These are phyloP conservation scores for Eremomyces bilateralis DNA, from an alignment of 495 filamentous ascomycete species.

Conservation along the genomic window DNA sequence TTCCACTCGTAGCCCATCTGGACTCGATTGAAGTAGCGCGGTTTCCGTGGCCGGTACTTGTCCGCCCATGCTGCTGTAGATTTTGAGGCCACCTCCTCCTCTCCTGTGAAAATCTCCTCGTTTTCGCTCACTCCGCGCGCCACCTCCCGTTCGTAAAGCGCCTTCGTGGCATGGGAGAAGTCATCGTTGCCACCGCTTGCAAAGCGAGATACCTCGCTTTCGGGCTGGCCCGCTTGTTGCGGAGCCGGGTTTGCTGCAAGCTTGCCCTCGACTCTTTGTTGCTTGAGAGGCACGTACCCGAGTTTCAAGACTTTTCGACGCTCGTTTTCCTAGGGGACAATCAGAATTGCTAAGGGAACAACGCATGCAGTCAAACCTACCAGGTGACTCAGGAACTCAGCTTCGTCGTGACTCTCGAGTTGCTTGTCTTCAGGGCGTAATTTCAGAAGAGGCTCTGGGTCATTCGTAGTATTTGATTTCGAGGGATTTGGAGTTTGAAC, in stretches of 20 bases:
- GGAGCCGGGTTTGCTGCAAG: constrained; percentile 6
- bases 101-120: constrained; percentile 87
- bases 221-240: constrained; percentile 18
- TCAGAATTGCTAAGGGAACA: background rate
- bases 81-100: constrained; percentile 52
- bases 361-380: constrained; percentile 19
- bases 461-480: constrained; percentile 25
- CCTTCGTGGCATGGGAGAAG: constrained; percentile 78
- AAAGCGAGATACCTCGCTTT: constrained; percentile 43
- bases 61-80: constrained; percentile 60
- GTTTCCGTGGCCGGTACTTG: constrained; percentile 83
- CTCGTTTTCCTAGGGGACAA: constrained; percentile 26
- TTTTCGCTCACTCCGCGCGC: constrained; percentile 81
- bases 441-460: constrained; percentile 52
- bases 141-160: constrained; percentile 79
- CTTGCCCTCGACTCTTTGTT: constrained; percentile 18
- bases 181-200: constrained; percentile 57
- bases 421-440: constrained; percentile 45
- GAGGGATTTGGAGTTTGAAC: too few species aligned
- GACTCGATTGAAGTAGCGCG: constrained; percentile 91
- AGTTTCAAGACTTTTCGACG: constrained; percentile 42
- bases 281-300: constrained; percentile 45
- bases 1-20: constrained; percentile 99
- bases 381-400: constrained; percentile 35
- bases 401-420: constrained; percentile 39